A percentile compares a stretch with the other conserved stretches of the same genome.
Conservation (phyloP, 345 rosid genomes). For the Eucalyptus rudis region DNA sequence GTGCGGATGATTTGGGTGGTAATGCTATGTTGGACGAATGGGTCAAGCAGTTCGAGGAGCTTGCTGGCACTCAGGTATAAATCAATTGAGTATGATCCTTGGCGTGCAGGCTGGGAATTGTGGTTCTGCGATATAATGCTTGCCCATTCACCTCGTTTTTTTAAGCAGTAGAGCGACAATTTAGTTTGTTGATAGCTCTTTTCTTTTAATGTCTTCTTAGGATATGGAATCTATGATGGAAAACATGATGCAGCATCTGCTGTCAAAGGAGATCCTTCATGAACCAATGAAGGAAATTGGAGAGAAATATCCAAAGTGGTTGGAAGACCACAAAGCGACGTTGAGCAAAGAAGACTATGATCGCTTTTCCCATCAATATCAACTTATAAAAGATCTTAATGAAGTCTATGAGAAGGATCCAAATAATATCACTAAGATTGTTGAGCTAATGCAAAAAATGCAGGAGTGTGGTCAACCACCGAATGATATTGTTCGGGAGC, state of each 20-base stretch:
- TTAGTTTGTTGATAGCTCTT: background rate
- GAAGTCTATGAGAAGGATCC: constrained; percentile 81
- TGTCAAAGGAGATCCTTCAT: constrained; percentile 91
- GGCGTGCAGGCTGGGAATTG: background rate
- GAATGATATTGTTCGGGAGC: constrained; percentile 79
- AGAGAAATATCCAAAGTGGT: constrained; percentile 84
- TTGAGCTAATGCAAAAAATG: constrained; percentile 97
- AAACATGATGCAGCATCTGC: constrained; percentile 97
- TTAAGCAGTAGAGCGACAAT: background rate
- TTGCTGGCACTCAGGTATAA: constrained; percentile 69
- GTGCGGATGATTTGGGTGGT: constrained; percentile 26
- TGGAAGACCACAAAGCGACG: constrained; percentile 61
- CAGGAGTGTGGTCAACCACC: constrained; percentile 99
- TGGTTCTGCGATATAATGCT: background rate
- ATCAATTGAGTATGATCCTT: background rate
- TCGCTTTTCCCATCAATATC: constrained; percentile 56
- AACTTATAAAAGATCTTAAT: constrained; percentile 70
- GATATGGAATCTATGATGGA: constrained; percentile 93
- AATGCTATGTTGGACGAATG: constrained; percentile 88
- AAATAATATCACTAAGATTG: constrained; percentile 56
- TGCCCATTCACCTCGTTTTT: background rate
- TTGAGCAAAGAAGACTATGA: constrained; percentile 55
- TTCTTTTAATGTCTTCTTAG: constrained; percentile 11
- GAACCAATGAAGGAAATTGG: constrained; percentile 98
- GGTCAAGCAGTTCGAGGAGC: constrained; percentile 96